Percentiles rank a stretch among this genome's conserved stretches.
Conservation (phyloP, 176 grass and related monocot genomes). For the Carex myosuroides region DNA sequence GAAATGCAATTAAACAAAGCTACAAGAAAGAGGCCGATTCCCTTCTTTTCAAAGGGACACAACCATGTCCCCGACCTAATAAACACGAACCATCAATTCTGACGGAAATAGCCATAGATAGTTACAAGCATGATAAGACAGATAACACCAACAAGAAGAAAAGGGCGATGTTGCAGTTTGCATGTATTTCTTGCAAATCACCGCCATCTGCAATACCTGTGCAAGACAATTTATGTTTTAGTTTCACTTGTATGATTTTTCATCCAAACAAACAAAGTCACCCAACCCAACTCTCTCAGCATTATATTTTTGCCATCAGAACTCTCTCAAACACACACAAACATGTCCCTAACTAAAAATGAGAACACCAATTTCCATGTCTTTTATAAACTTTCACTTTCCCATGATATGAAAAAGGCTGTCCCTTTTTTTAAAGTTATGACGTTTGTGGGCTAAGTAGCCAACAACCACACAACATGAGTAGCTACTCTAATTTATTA, state of each 20-base stretch:
- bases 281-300: not conserved
- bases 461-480: not conserved
- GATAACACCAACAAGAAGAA: not conserved
- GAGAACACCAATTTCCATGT: not conserved
- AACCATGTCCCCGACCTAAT: not conserved
- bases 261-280: not conserved
- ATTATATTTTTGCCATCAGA: not conserved
- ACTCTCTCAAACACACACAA: not conserved
- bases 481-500: conserved; percentile 1
- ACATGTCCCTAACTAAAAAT: not conserved
- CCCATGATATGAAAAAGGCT: not conserved
- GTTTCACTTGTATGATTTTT: not conserved
- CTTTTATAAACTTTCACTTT: not conserved
- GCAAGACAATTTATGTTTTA: not conserved
- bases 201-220: conserved; percentile 1
- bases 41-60: not conserved
- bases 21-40: conserved; percentile 5
- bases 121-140: conserved; percentile 14
- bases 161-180: not conserved
- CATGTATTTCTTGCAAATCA: not conserved
- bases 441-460: not conserved
- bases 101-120: conserved; percentile 7
- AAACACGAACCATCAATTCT: conserved; percentile 3
- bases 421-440: not conserved
- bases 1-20: conserved; percentile 8